Evolutionary conservation across 2,329 filamentous ascomycete species (phyloP).

Genomic region (Botryosphaeria dothidea): DNA sequence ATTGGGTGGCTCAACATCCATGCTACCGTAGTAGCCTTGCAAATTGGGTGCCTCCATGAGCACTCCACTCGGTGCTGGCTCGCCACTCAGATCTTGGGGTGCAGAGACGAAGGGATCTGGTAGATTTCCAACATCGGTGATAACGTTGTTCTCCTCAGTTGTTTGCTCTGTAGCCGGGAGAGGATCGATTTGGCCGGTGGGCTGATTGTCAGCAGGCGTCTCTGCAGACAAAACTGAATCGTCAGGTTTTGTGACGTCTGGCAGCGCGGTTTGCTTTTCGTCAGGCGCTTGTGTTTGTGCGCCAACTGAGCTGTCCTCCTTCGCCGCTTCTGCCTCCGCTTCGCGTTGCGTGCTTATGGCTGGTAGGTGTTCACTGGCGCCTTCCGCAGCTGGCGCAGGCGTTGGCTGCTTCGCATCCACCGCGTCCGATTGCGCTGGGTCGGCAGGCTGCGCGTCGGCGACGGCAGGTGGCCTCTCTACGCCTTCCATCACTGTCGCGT

Average conservation of each 20-base stretch:
- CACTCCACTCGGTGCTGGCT: not conserved
- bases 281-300: slow-evolving; percentile 10
- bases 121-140: not conserved
- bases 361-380: not conserved
- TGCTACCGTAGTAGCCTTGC: not conserved
- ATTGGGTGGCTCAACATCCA: slow-evolving; percentile 16
- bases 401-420: not conserved
- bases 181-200: not conserved
- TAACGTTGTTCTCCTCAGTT: not conserved
- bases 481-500: slow-evolving; percentile 10
- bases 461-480: not conserved
- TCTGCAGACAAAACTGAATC: not conserved
- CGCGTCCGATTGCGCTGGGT: not conserved
- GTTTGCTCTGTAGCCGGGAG: not conserved
- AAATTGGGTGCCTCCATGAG: not conserved
- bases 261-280: slow-evolving; percentile 10
- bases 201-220: not conserved
- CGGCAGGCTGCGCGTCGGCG: not conserved
- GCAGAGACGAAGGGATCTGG: slow-evolving; percentile 2
- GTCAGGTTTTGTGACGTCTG: not conserved
- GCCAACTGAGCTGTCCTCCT: not conserved
- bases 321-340: slow-evolving; percentile 2
- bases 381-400: slow-evolving; percentile 10
- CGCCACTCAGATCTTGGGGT: not conserved
- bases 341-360: not conserved